These are phyloP conservation scores for Bipolaris victoriae DNA, from an alignment of 2,329 filamentous ascomycete species.

Conservation along the genomic window DNA sequence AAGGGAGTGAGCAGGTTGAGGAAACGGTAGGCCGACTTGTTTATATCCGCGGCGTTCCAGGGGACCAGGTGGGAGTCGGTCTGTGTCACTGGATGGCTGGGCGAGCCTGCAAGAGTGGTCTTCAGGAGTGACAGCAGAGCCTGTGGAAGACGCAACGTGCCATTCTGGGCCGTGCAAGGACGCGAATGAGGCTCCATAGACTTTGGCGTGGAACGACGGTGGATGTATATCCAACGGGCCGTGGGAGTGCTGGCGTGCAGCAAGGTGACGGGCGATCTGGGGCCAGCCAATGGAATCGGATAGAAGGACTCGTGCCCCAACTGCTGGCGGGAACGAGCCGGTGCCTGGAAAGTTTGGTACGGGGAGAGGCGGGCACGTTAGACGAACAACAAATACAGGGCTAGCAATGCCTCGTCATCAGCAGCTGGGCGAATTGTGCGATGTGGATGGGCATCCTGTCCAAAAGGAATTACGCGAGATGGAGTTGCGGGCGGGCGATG, in stretches of 20 bases:
- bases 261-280: slow-evolving; percentile 24
- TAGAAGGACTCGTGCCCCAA: slow-evolving; percentile 38
- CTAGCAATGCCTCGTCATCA: slow-evolving; percentile 28
- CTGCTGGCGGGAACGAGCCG: slow-evolving; percentile 39
- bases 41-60: slow-evolving; percentile 38
- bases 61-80: slow-evolving; percentile 33
- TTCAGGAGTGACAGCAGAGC: slow-evolving; percentile 44
- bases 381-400: slow-evolving; percentile 29
- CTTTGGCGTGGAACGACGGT: slow-evolving; percentile 38
- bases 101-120: slow-evolving; percentile 32
- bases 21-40: slow-evolving; percentile 27
- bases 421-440: slow-evolving; percentile 21
- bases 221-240: slow-evolving; percentile 46
- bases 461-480: slow-evolving; percentile 24
- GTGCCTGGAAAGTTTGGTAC: slow-evolving; percentile 35
- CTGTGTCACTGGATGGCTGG: slow-evolving; percentile 32
- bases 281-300: slow-evolving; percentile 41
- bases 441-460: slow-evolving; percentile 27
- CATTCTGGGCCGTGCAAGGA: slow-evolving; percentile 35
- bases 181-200: slow-evolving; percentile 48
- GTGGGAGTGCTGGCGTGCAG: slow-evolving; percentile 30
- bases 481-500: slow-evolving; percentile 11
- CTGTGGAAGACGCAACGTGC: slow-evolving; percentile 47
- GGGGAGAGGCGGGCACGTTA: slow-evolving; percentile 39
- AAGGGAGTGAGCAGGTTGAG: slow-evolving; percentile 33